Evolutionary conservation across 2,329 filamentous ascomycete species (phyloP), one percentile per base, ranked within the genome.

Genomic region (Phyllosticta citriasiana): DNA sequence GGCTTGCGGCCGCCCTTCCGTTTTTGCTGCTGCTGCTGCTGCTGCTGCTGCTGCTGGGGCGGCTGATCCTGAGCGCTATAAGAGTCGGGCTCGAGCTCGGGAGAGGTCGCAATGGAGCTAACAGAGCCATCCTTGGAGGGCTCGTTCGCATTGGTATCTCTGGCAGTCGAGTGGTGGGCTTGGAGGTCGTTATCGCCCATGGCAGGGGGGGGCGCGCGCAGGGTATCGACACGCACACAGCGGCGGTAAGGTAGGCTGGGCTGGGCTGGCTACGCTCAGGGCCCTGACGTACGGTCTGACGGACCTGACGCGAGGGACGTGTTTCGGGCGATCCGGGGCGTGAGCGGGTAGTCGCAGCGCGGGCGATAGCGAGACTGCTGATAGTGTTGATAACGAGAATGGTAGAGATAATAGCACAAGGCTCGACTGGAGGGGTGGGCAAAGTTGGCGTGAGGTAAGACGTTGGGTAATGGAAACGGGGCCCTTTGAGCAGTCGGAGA

Each of bases 1-100:
- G 94, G 94, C 80, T 97, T 99, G 72, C 94, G 87, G 64, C 94
- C 94, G 71, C 94, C 94, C 80, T 99, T 99, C 72, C 94, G 86
- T 82, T 99, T 99, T 72, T 92, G 91, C 71, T 77, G 77, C 65
- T 76, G 74, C 65, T 76, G 74, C 72, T 92, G 74, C 65, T 76
- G 74, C 72, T 92, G 19, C 19, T 22, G 19, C 19, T 22, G 91
- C 71, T 77, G 77, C 65, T 76, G 74, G 65, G 75, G 74, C 63
- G 75, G 75, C 66, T 77, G 73, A 65, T 76, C 70, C 66, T 75
- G 72, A 67, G 74, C 70, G 69, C 77, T 77, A 63, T 72, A 68
- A 63, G 71, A 72, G 61, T 66, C 69, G 27, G 69, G 69, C 61
- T 78, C 77, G 62, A 72, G 74, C 69, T 80, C 78, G 53, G 78